phyloP scores from a whole-genome alignment of 106 monocot species.

The Alisma plantagoaquatica region DNA sequence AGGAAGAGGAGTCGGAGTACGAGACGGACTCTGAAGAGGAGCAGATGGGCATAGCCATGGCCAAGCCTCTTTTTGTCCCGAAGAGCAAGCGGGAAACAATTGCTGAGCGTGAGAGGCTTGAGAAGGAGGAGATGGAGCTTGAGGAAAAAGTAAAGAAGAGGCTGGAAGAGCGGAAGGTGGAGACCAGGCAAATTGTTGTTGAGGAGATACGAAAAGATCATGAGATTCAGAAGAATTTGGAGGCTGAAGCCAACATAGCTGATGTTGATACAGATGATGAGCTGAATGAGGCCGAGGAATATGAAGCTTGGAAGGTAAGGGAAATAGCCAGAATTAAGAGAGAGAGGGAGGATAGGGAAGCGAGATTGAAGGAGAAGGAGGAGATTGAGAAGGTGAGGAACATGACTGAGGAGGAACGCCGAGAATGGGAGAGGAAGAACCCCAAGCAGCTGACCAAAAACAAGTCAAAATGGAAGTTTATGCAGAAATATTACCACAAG shows the following conservation, averaged over 20 bases:
- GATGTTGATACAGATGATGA: conserved; percentile 97
- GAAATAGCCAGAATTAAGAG: conserved; percentile 96
- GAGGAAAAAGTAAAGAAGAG: conserved; percentile 76
- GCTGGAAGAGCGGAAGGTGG: conserved; percentile 64
- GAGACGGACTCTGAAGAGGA: conserved; percentile 97
- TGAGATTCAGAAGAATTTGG: conserved; percentile 75
- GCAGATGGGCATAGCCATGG: conserved; percentile 67
- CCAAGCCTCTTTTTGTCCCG: conserved; percentile 85
- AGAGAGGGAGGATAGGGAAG: conserved; percentile 88
- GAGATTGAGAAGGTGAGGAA: conserved; percentile 96
- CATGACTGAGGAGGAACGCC: conserved; percentile 92
- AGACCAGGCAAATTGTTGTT: conserved; percentile 87
- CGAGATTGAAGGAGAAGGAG: conserved; percentile 88
- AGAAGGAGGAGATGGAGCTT: conserved; percentile 65
- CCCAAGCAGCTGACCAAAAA: conserved; percentile 31
- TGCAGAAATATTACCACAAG: conserved; percentile 98
- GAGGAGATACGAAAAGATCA: conserved; percentile 93
- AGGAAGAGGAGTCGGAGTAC: conserved; percentile 60
- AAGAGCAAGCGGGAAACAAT: conserved; percentile 84
- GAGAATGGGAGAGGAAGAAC: conserved; percentile 93
- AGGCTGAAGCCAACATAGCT: conserved; percentile 54
- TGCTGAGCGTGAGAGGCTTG: conserved; percentile 82
- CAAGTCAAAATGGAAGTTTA: conserved; percentile 96
- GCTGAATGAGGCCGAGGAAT: conserved; percentile 90
- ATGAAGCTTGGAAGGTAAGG: conserved; percentile 88